Evolutionary conservation across 108 stramenopile species (phyloP).

Genomic region (Tribonema minus): DNA sequence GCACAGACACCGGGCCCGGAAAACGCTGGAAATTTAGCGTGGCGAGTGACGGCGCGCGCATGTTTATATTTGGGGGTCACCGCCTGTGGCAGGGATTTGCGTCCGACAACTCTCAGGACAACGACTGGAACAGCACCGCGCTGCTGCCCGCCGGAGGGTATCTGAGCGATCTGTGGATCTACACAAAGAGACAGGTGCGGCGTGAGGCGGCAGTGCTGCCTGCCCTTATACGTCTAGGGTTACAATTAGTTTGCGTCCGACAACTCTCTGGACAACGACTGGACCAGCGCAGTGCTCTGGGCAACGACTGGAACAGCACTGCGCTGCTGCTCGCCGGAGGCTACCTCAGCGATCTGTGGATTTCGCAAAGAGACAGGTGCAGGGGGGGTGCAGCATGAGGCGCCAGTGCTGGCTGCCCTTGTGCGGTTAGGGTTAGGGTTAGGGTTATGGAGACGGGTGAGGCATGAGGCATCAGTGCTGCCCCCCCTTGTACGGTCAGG

Average conservation of each 20-base stretch:
- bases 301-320: no score
- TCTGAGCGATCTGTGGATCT: conserved; percentile 72
- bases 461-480: no score
- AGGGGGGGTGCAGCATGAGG: no score
- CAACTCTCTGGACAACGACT: conserved; percentile 68
- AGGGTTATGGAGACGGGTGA: no score
- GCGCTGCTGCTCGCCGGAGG: no score
- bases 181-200: conserved; percentile 15
- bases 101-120: conserved; percentile 64
- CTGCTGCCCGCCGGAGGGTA: conserved; percentile 68
- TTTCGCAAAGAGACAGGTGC: conserved; percentile 37
- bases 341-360: conserved; percentile 74
- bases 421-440: no score
- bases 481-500: no score
- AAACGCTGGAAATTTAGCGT: conserved; percentile 66
- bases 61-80: conserved; percentile 74
- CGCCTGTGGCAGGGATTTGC: conserved; percentile 77
- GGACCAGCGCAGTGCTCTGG: no score
- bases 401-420: no score
- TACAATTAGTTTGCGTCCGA: conserved; percentile 63
- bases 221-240: no score
- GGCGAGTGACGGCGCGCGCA: conserved; percentile 30
- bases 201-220: conserved; percentile 22
- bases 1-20: conserved; percentile 62
- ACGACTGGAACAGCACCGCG: conserved; percentile 61